Base-by-base conservation (phyloP, 225 moss, liverwort and hornwort genomes). In the Physcomitrellopsis africana region DNA sequence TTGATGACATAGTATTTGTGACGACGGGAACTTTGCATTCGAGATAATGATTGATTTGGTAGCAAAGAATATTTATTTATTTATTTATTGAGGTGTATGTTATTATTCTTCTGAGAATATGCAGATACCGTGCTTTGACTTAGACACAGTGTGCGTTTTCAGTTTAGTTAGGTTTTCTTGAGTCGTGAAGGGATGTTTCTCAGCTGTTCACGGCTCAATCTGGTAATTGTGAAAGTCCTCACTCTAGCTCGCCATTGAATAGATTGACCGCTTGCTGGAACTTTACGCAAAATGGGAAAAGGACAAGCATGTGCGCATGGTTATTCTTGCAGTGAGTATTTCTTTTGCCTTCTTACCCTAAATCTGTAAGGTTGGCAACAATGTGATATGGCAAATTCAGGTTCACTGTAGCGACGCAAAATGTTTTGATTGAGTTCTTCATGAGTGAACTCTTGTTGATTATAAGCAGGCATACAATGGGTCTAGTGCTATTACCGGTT, bases 221-320 rank as follows among this genome's bases (percentile, higher is more conserved):
- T 73, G 51, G 73, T 20, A 1, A 65, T 65, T 73, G 27, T 59
- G 47, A 56, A 63, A 19, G 11, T 72, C 7, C 58, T 78, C 24
- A 68, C 70, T 51, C 18, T 32, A 32, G 1, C 2, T 12, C 62
- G 9, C 32, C 61, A 42, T 70, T 69, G 62, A 20, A 20, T 79
- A 94, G 94, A 62, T 90, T 73, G 77, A 82, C 32, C 90, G 87
- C 20, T 77, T 99, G 72, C 67, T 74, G 81, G 95, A 93, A 81
- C 79, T 92, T 3, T 99, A 95, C 63, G 87, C 82, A 49, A 84
- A 86, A 65, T 99, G 99, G 99, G 99, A 99, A 77, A 93, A 90
- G 72, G 92, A 99, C 79, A 91, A 86, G 72, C 84, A 88, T 79
- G 95, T 95, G 78, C 99, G 90, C 79, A 60, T 99, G 90, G 99